Base-by-base conservation (phyloP, 768 basidiomycete species). In the Kondoa subrosea region DNA sequence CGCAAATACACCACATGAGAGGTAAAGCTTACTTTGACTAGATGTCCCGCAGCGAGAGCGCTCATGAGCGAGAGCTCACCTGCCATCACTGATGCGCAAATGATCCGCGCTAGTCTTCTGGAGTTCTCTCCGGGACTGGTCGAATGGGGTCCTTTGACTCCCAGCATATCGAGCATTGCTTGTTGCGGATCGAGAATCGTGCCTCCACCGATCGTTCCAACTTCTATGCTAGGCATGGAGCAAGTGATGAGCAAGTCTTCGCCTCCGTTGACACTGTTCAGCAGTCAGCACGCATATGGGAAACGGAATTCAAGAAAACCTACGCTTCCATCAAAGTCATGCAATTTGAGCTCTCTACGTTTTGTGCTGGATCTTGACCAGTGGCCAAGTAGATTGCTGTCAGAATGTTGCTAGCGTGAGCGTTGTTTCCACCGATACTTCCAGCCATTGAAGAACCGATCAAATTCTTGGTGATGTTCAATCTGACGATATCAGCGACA, bases 321-420 rank as follows among this genome's bases (percentile, higher is more conserved):
- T 77, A 95, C 87, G 91, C 85, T 78, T 99, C 95, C 93, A 99
- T 97, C 60, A 96, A 80, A 0, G 95, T 99, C 81, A 99, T 93
- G 78, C 95, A 99, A 76, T 90, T 92, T 50, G 91, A 93, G 68
- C 89, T 92, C 80, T 93, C 95, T 30, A 99, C 93, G 77, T 96
- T 96, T 81, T 99, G 95, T 4, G 95, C 95, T 1, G 95, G 95
- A 75, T 99, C 95, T 78, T 99, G 95, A 21, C 95, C 95, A 50
- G 91, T 93, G 17, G 95, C 95, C 71, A 99, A 80, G 80, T 86
- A 99, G 67, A 97, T 80, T 2, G 95, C 92, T 14, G 95, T 96
- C 71, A 97, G 79, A 74, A 96, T 97, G 78, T 97, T 97, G 65
- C 91, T 87, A 3, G 93, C 93, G 77, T 99, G 95, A 12, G 95